Base-by-base conservation (phyloP, 106 monocot species). In the Apostasia ramifera region DNA sequence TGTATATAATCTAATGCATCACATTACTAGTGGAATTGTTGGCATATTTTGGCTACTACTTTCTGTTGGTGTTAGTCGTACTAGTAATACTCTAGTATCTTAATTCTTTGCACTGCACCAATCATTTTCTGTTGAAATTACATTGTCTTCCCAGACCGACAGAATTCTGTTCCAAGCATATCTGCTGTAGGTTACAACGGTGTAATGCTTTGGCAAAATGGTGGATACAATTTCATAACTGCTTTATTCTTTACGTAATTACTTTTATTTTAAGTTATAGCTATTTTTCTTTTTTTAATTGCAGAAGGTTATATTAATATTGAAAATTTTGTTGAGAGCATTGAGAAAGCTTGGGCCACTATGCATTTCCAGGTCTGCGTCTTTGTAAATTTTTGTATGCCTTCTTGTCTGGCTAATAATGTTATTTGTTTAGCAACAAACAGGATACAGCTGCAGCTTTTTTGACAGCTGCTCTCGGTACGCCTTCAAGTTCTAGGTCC, bases 151-250 rank as follows among this genome's bases (percentile, higher is more conserved):
- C 63, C 80, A 94, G 94, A 91, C 50, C 88, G 91, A 48, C 88
- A 88, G 49, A 81, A 85, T 48, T 81, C 83, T 55, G 51, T 85
- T 48, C 94, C 94, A 55, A 88, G 85, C 71, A 88, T 94, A 57
- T 81, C 85, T 55, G 85, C 69, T 68, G 78, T 94, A 73, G 88
- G 91, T 75, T 77, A 68, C 47, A 91, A 91, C 76, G 94, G 94
- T 59, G 66, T 88, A 66, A 72, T 88, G 79, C 69, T 88, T 61
- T 91, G 88, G 88, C 77, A 86, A 70, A 78, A 94, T 80, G 94
- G 94, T 94, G 78, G 13, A 58, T 38, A 43, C 64, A 63, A 50
- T 63, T 61, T 42, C 55, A 50, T 8, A 73, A 44, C 5, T 61
- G 11, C 56, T 70, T 59, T 56, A 69, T 14, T 42, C 6, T 26